Conservation (phyloP, 345 rosid genomes). For the Acer negundo region DNA sequence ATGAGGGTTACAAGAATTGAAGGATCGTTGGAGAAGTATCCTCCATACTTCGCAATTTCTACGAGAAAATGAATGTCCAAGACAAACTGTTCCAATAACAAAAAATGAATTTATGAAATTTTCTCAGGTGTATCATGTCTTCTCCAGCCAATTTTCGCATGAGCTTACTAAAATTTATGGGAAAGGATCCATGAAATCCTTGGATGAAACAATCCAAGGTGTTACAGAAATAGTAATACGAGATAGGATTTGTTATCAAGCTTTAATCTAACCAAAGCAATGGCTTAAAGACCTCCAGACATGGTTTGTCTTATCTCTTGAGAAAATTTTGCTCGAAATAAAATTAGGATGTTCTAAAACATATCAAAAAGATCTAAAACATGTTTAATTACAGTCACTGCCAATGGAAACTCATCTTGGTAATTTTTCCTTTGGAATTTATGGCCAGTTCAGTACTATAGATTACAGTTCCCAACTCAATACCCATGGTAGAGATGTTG, state of each 20-base stretch:
- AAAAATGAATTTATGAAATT: background rate
- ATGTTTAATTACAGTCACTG: background rate
- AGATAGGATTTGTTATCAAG: background rate
- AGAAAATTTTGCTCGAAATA: background rate
- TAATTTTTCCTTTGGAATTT: background rate
- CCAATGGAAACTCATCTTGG: background rate
- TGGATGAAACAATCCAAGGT: background rate
- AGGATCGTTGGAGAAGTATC: constrained; percentile 47
- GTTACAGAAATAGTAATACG: background rate
- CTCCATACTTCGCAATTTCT: constrained; percentile 42
- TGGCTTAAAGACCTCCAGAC: background rate
- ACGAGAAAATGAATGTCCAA: constrained; percentile 51
- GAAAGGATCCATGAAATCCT: background rate
- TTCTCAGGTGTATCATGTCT: background rate
- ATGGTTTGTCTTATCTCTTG: background rate
- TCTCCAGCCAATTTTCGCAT: background rate
- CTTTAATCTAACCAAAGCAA: constrained; percentile 1
- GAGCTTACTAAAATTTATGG: background rate
- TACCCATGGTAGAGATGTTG: background rate
- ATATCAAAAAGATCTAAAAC: background rate
- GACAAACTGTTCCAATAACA: constrained; percentile 39
- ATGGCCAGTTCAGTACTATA: background rate
- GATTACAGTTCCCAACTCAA: background rate
- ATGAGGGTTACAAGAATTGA: constrained; percentile 32
- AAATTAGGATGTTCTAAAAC: background rate